phyloP scores from a whole-genome alignment of 768 basidiomycete species.

The Mycena alexandri region DNA sequence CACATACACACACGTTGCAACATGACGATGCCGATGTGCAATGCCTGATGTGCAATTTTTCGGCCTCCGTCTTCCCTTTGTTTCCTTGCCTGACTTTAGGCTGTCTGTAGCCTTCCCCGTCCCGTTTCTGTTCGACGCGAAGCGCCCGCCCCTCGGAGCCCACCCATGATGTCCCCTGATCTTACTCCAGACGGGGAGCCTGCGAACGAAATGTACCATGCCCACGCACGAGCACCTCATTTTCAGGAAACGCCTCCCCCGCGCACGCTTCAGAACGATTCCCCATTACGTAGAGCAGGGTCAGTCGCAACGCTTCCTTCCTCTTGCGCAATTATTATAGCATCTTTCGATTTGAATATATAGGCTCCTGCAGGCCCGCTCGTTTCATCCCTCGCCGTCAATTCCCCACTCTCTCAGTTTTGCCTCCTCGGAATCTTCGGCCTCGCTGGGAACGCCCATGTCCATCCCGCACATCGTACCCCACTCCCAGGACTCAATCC shows the following conservation, averaged over 20 bases:
- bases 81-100: no score
- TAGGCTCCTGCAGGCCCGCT: conserved; percentile 71
- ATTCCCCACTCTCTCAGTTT: conserved; percentile 34
- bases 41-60: no score
- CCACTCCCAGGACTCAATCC: conserved; percentile 75
- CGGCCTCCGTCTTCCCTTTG: no score
- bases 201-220: conserved; percentile 14
- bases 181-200: neutral
- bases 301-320: conserved; percentile 49
- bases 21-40: no score
- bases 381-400: conserved; percentile 55
- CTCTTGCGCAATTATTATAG: conserved; percentile 34
- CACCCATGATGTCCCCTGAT: conserved; percentile 27
- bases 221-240: conserved; percentile 26
- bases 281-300: conserved; percentile 67
- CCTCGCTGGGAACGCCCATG: conserved; percentile 28
- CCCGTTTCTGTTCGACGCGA: neutral
- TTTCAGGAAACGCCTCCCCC: conserved; percentile 38
- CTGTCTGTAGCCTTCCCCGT: neutral
- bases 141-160: neutral
- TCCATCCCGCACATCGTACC: conserved; percentile 43
- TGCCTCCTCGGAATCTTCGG: conserved; percentile 28
- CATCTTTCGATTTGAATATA: conserved; percentile 27
- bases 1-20: no score
- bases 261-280: conserved; percentile 48